A percentile compares a stretch with the other conserved stretches of the same genome.
phyloP scores from a whole-genome alignment of 495 filamentous ascomycete genomes.

The Ramalina peruviana region DNA sequence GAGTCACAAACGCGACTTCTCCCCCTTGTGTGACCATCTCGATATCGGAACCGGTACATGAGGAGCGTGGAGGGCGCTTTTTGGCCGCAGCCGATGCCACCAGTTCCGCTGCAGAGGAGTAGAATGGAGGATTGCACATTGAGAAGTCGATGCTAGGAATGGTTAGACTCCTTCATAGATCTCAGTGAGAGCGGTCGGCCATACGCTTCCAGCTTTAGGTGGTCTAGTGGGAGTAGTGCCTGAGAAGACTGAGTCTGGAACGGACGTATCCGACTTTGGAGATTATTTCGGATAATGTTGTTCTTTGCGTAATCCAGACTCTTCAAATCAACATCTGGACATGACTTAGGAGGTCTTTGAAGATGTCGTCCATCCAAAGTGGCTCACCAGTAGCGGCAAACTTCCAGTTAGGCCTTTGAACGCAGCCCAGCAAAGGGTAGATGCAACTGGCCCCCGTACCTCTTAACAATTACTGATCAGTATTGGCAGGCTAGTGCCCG shows the following conservation, averaged over 20 bases:
- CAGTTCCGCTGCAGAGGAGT: constrained; percentile 58
- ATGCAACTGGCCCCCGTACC: constrained; percentile 86
- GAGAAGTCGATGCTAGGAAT: constrained; percentile 58
- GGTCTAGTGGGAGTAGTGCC: constrained; percentile 46
- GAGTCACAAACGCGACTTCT: constrained; percentile 64
- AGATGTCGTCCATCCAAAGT: background rate
- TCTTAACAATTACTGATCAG: constrained; percentile 17
- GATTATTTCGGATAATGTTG: constrained; percentile 50
- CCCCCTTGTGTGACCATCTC: constrained; percentile 86
- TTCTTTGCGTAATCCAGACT: constrained; percentile 48
- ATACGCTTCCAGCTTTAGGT: constrained; percentile 38
- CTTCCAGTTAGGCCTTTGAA: constrained; percentile 49
- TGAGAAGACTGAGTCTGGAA: constrained; percentile 36
- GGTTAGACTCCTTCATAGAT: background rate
- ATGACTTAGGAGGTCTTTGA: background rate
- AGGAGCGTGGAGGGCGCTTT: constrained; percentile 49
- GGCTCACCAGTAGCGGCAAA: constrained; percentile 54
- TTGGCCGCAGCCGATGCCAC: constrained; percentile 49
- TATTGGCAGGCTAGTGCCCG: no score
- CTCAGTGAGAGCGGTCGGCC: background rate
- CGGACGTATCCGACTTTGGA: constrained; percentile 52
- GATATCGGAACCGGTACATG: constrained; percentile 65
- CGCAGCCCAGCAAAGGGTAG: constrained; percentile 74
- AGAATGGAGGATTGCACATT: constrained; percentile 95
- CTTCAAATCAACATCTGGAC: constrained; percentile 59